These are phyloP conservation scores for Teunomyces tritomae DNA, from an alignment of 805 yeast genomes.

Conservation along the genomic window DNA sequence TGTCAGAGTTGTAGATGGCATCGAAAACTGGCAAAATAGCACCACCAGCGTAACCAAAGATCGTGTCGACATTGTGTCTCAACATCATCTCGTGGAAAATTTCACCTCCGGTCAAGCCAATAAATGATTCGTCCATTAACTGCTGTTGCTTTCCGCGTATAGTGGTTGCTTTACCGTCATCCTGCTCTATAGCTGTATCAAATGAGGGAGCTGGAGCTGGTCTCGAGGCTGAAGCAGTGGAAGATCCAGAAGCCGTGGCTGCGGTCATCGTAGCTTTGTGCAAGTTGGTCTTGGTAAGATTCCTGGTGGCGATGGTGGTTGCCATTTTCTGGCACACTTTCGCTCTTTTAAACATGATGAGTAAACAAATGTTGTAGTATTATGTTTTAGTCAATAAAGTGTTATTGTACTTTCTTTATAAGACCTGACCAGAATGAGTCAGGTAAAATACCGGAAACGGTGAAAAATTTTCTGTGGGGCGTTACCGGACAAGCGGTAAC, in stretches of 20 bases:
- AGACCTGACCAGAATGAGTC: background rate
- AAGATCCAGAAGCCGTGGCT: constrained; percentile 5
- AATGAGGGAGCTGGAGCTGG: constrained; percentile 54
- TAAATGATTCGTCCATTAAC: constrained; percentile 77
- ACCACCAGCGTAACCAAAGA: constrained; percentile 98
- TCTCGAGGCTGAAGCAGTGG: constrained; percentile 19
- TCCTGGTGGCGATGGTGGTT: constrained; percentile 19
- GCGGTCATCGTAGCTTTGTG: constrained; percentile 30
- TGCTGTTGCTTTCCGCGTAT: constrained; percentile 3
- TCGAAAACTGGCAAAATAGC: constrained; percentile 97
- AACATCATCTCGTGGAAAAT: constrained; percentile 99
- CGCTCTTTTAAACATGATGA: constrained; percentile 1
- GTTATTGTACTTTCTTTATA: background rate
- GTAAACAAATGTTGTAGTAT: too few relatives aligned
- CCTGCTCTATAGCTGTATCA: constrained; percentile 26
- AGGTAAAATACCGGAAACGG: constrained; percentile 4
- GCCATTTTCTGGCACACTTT: constrained; percentile 10
- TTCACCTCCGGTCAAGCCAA: constrained; percentile 97
- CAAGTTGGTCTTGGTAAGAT: constrained; percentile 28
- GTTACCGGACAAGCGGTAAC: background rate
- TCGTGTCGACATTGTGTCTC: constrained; percentile 91
- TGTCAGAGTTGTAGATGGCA: constrained; percentile 88
- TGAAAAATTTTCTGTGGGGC: constrained; percentile 2
- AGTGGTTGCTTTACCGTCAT: constrained; percentile 2
- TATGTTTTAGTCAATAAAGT: background rate